A percentile compares a stretch with the other conserved stretches of the same genome.
Evolutionary conservation across 1,284 basidiomycete genomes (phyloP).

Genomic region (Mycena citricolor): DNA sequence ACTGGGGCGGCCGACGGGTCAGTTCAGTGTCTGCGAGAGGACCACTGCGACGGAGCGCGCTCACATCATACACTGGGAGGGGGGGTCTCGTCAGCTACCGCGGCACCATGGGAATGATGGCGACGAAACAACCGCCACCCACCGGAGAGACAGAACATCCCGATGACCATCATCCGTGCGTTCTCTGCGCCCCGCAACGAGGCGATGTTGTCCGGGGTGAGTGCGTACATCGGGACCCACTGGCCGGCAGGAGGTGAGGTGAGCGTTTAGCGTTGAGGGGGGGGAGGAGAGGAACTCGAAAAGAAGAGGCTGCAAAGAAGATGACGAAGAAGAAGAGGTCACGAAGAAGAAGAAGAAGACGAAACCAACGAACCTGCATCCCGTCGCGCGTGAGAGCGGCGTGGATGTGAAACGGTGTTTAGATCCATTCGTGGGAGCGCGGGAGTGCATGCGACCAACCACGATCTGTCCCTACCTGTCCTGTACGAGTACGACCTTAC

Average conservation of each 20-base stretch:
- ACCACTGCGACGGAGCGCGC: too few relatives aligned
- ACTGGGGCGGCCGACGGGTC: conserved; percentile 23
- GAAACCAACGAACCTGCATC: too few relatives aligned
- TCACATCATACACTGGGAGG: conserved; percentile 20
- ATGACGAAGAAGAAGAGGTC: too few relatives aligned
- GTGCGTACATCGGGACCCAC: background rate
- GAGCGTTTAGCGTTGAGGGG: background rate
- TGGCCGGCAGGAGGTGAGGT: background rate
- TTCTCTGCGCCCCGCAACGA: conserved; percentile 32
- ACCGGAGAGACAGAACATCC: conserved; percentile 34
- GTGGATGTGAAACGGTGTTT: too few relatives aligned
- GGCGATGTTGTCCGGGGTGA: conserved; percentile 10
- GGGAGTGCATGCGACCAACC: too few relatives aligned
- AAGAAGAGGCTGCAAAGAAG: background rate
- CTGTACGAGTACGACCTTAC: too few relatives aligned
- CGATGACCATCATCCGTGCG: conserved; percentile 32
- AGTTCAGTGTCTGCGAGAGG: background rate
- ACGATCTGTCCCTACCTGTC: too few relatives aligned
- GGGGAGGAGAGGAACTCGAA: background rate
- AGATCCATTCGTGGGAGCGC: too few relatives aligned
- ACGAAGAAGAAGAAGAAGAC: too few relatives aligned
- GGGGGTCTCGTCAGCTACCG: background rate
- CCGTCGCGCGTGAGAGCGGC: too few relatives aligned
- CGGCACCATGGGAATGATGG: background rate
- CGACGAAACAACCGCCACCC: conserved; percentile 9